Base-by-base conservation (phyloP, 1,284 basidiomycete genomes). In the Cryptococcus wingfieldii region DNA sequence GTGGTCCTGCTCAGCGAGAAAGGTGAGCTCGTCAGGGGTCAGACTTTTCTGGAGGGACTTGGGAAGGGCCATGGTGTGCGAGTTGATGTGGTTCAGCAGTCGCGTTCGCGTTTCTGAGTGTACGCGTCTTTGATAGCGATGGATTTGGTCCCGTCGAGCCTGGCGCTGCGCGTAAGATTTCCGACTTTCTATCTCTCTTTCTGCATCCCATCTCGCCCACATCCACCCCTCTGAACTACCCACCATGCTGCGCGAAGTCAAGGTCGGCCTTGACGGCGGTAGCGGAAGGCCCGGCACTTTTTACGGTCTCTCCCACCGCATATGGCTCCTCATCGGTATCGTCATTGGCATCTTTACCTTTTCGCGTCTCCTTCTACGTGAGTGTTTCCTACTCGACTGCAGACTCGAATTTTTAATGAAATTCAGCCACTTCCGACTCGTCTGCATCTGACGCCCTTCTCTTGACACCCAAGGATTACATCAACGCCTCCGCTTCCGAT, bases 1-100 rank as follows among this genome's bases (percentile, higher is more conserved):
- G 28, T 86, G 78, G 62, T 90, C 83, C 63, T 94, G 87, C 25
- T 84, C 88, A 1, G 91, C 88, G 50, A 93, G 83, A 57, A 94
- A 84, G 61, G 93, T 89, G 27, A 93, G 83, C 73, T 95, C 91
- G 60, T 85, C 83, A 7, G 75, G 76, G 18, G 76, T 66, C 56
- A 80, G 70, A 16, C 74, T 64, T 19, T 54, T 67, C 60, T 66
- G 72, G 49, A 73, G 71, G 31, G 38, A 64, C 60, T 70, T 80
- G 68, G 63, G 81, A 70, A 67, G 78, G 63, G 63, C 79, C 81
- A 73, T 82, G 38, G 7, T 47, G 45, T 39, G 38, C n/a, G n/a
- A 39, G n/a, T 42, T 23, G 41, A 23, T 42, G 41, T 10, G 16
- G 19, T 42, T n/a, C 38, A 42, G 9, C 41, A 23, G 41, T 42